Percentiles rank a stretch among this genome's conserved stretches.
Conservation (phyloP, 805 yeast species). For the Spathaspora girioi region DNA sequence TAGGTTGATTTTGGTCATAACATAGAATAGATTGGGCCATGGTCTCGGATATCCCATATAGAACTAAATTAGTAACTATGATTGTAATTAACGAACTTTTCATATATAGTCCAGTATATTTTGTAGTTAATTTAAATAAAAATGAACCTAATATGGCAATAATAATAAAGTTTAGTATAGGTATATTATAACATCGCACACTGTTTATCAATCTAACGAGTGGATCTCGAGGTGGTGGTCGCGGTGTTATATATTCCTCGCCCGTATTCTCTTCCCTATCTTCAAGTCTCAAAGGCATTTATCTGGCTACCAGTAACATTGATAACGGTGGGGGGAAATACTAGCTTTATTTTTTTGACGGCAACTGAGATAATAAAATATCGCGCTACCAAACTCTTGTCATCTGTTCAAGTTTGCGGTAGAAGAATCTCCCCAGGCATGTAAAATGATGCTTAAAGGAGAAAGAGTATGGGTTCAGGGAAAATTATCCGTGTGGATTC, state of each 20-base stretch:
- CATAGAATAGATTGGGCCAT: constrained; percentile 70
- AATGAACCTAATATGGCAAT: constrained; percentile 46
- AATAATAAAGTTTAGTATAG: constrained; percentile 54
- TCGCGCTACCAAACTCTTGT: neutral
- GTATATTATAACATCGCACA: constrained; percentile 44
- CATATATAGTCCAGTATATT: constrained; percentile 59
- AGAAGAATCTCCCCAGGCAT: no score
- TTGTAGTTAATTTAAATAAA: constrained; percentile 50
- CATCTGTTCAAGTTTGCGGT: no score
- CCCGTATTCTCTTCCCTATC: constrained; percentile 7
- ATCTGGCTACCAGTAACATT: no score
- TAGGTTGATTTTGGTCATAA: constrained; percentile 20
- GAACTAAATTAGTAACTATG: constrained; percentile 70
- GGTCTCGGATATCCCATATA: constrained; percentile 89
- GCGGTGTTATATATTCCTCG: neutral
- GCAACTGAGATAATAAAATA: neutral
- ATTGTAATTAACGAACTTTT: constrained; percentile 71
- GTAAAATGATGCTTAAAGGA: no score
- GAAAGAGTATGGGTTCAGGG: no score
- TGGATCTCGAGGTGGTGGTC: constrained; percentile 2
- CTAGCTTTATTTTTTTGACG: neutral
- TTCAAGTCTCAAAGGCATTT: constrained; percentile 21
- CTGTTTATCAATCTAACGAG: constrained; percentile 26
- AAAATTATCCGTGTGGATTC: no score
- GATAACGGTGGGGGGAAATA: neutral